These are phyloP conservation scores for Fusarium piperis DNA, from an alignment of 2,329 filamentous ascomycete species.

Conservation along the genomic window DNA sequence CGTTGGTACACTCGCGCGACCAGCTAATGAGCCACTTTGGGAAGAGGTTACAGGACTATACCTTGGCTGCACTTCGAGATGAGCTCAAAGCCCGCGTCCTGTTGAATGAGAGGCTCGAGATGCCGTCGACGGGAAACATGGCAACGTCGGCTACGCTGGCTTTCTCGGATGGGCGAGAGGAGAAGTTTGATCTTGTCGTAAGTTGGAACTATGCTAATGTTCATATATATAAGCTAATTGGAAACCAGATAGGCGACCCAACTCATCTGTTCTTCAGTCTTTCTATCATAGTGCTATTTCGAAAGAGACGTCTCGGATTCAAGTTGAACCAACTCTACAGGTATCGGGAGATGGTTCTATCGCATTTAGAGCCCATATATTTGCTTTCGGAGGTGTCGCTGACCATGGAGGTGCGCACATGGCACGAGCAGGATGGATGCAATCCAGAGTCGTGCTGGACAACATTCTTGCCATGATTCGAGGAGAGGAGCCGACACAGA, in stretches of 20 bases:
- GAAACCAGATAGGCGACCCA: slow-evolving; percentile 4
- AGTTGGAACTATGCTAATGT: neutral
- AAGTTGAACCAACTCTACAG: neutral
- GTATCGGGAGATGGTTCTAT: neutral
- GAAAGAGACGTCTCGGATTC: neutral
- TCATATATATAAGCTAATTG: neutral
- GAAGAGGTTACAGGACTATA: neutral
- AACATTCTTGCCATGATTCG: neutral
- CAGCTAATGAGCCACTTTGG: neutral
- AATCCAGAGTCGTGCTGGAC: neutral
- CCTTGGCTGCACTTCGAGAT: neutral
- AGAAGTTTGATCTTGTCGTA: neutral
- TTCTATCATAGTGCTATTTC: neutral
- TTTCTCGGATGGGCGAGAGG: neutral
- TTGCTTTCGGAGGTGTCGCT: slow-evolving; percentile 12
- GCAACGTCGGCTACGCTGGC: neutral
- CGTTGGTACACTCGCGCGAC: slow-evolving; percentile 1
- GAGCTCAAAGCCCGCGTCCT: neutral
- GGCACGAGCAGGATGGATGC: neutral
- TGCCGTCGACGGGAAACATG: neutral
- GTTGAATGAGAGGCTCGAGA: slow-evolving; percentile 1
- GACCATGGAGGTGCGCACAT: neutral
- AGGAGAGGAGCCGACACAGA: neutral
- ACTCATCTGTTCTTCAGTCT: neutral
- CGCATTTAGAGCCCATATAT: neutral